Evolutionary conservation across 2,329 filamentous ascomycete genomes (phyloP), one percentile per base, ranked within the genome.

Genomic region (Diaporthe australafricana): DNA sequence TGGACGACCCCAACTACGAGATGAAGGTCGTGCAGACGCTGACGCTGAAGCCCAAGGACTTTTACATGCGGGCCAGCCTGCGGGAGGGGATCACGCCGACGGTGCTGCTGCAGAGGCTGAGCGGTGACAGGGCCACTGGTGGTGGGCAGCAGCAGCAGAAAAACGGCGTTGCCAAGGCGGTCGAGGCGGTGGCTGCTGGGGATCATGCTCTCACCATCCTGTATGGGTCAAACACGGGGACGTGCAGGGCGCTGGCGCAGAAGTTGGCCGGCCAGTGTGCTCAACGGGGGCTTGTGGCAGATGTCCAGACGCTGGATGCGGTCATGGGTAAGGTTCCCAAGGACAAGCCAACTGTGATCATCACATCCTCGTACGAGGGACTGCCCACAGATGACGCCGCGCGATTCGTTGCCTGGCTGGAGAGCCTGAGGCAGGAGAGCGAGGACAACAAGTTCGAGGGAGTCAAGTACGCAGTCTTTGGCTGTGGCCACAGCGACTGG

Each of bases 161-260:
- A 16, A 16, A 38, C 16, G 4, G 77, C 90, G 4, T 80, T 90
- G 68, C 82, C 82, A 52, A 27, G 47, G 27, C 38, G n/a, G 35
- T 50, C 5, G 40, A 38, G 14, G n/a, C 57, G 48, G 53, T 73
- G 74, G 45, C 42, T 0, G 42, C 42, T 53, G 68, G 75, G 12
- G 81, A 80, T 20, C 83, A 83, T 68, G 86, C 85, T 0, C 79
- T 94, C 73, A 87, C 87, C 5, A 86, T 94, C 14, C 86, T 92
- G 35, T 94, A 93, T 76, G 92, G 92, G 3, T 92, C 90, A 11
- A 94, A 94, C 77, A 90, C 89, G 1, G 93, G 93, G 0, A 94
- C 92, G 5, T 94, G 92, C 78, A 90, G 94, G 78, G 85, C 89
- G 0, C 85, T 94, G 48, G 89, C 92, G 1, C 87, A 91, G 72